Evolutionary conservation across 1,139 yeast genomes (phyloP).

Genomic region (Blastobotrys malaysiensis): DNA sequence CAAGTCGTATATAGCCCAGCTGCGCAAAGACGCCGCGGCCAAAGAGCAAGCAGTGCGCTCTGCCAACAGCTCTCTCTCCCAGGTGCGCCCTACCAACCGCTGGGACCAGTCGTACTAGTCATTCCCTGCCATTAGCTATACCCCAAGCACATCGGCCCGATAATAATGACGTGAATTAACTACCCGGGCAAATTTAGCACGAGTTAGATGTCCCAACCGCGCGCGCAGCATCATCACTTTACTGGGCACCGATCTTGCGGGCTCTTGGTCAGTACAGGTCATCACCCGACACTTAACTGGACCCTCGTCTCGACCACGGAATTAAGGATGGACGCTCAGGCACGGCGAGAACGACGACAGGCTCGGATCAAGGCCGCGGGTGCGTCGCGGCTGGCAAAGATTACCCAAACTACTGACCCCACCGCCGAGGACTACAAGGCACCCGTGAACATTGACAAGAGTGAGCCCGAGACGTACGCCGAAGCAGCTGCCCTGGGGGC

Average conservation of each 20-base stretch:
- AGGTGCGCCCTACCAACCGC: neutral
- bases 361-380: slow-evolving; percentile 34
- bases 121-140: no score
- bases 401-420: slow-evolving; percentile 30
- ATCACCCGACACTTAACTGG: no score
- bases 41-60: neutral
- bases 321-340: slow-evolving; percentile 24
- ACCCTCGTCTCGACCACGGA: neutral
- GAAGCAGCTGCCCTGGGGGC: no score
- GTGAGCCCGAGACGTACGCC: slow-evolving; percentile 6
- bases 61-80: neutral
- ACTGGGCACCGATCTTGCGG: no score
- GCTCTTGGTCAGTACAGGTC: no score
- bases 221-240: neutral
- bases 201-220: neutral
- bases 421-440: slow-evolving; percentile 17
- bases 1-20: neutral
- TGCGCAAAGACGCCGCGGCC: neutral
- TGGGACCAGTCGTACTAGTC: neutral
- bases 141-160: no score
- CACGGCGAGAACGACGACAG: slow-evolving; percentile 36
- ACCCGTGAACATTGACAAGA: neutral
- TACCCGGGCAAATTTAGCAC: neutral
- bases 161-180: neutral
- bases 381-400: slow-evolving; percentile 33